phyloP scores from a whole-genome alignment of 2,329 filamentous ascomycete species.

The Aphanocladium album region DNA sequence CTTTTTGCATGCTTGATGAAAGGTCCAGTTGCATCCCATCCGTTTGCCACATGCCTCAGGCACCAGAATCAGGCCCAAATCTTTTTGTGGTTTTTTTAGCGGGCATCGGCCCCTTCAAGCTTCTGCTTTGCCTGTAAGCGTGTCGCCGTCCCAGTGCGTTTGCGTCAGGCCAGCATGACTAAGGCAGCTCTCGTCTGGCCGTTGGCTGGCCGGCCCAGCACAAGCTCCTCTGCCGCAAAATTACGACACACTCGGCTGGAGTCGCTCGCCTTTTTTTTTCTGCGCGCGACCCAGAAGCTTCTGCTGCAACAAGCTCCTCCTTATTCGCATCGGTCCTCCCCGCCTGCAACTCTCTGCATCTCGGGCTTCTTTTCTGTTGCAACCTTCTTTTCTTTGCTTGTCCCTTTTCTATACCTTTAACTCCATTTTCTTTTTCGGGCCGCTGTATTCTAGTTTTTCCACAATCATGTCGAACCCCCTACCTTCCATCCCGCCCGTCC shows the following conservation, averaged over 20 bases:
- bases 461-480: constrained; percentile 40
- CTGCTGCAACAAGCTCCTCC: constrained; percentile 6
- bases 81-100: neutral
- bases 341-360: constrained; percentile 9
- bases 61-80: neutral
- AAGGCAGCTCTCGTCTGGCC: neutral
- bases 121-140: neutral
- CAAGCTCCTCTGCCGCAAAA: constrained; percentile 6
- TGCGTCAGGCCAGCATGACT: neutral
- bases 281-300: constrained; percentile 12
- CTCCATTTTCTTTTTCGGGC: constrained; percentile 20
- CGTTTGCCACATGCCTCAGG: constrained; percentile 1
- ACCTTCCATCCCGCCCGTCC: constrained; percentile 43
- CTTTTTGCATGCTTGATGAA: too few species aligned
- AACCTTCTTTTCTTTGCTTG: neutral
- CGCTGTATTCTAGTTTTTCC: constrained; percentile 18
- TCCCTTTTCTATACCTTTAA: constrained; percentile 17
- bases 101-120: neutral
- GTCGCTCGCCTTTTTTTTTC: constrained; percentile 4
- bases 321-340: constrained; percentile 8
- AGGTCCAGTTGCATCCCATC: neutral
- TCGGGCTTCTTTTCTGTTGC: constrained; percentile 5
- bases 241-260: constrained; percentile 5
- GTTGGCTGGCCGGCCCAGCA: constrained; percentile 8
- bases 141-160: neutral